Percentiles rank a stretch among this genome's conserved stretches.
phyloP scores from a whole-genome alignment of 2,329 filamentous ascomycete genomes.

The Diplocarpon mali region DNA sequence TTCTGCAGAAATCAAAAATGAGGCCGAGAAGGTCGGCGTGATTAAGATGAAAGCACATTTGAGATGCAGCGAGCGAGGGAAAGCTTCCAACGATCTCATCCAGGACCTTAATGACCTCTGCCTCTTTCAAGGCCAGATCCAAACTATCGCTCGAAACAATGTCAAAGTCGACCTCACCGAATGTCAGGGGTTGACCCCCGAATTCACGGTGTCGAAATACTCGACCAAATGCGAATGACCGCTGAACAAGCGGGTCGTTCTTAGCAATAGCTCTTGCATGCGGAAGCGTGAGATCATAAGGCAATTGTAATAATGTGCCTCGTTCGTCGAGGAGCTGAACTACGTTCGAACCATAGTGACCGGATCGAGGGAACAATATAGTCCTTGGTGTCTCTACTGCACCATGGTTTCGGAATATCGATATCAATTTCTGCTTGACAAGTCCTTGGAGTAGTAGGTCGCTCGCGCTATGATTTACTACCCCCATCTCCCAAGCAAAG shows the following conservation, averaged over 20 bases:
- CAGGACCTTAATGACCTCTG: slow-evolving; percentile 85
- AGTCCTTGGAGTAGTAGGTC: slow-evolving; percentile 61
- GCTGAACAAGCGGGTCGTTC: slow-evolving; percentile 54
- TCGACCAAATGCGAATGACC: slow-evolving; percentile 76
- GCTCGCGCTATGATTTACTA: slow-evolving; percentile 38
- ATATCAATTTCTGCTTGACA: slow-evolving; percentile 62
- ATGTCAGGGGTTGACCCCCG: slow-evolving; percentile 70
- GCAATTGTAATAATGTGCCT: slow-evolving; percentile 85
- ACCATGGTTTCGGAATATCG: slow-evolving; percentile 80
- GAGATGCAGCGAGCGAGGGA: slow-evolving; percentile 56
- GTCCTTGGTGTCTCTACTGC: slow-evolving; percentile 71
- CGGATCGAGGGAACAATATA: slow-evolving; percentile 69
- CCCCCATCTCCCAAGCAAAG: slow-evolving; percentile 63
- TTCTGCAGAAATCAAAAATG: slow-evolving; percentile 83
- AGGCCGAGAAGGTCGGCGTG: slow-evolving; percentile 78
- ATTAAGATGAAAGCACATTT: slow-evolving; percentile 83
- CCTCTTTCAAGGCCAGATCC: slow-evolving; percentile 81
- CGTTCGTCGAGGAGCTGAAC: slow-evolving; percentile 73
- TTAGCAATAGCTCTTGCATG: slow-evolving; percentile 77
- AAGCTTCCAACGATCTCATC: slow-evolving; percentile 82
- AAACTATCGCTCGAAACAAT: slow-evolving; percentile 75
- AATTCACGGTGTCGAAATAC: slow-evolving; percentile 73
- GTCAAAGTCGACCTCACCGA: slow-evolving; percentile 91
- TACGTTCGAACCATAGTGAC: slow-evolving; percentile 62
- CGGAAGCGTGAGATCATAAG: slow-evolving; percentile 83